phyloP scores from a whole-genome alignment of 169 alveolate species.

The Miamiensis avidus region DNA sequence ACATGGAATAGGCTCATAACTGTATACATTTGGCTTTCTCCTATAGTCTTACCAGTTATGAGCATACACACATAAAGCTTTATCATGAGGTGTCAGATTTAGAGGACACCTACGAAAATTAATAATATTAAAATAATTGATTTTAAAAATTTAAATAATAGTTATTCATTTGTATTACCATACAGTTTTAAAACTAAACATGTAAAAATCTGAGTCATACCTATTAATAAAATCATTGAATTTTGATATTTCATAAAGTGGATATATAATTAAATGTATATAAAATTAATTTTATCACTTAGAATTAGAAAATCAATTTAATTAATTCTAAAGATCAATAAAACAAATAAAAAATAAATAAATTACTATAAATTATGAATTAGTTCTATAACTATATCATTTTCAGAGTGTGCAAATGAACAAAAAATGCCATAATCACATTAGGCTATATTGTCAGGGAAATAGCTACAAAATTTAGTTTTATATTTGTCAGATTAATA shows the following conservation, averaged over 20 bases:
- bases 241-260: too few relatives aligned
- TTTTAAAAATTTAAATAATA: too few relatives aligned
- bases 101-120: too few relatives aligned
- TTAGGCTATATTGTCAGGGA: conserved; percentile 49
- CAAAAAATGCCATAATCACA: conserved; percentile 78
- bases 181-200: conserved; percentile 70
- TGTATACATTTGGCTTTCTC: conserved; percentile 1
- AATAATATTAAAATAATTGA: too few relatives aligned
- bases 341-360: too few relatives aligned
- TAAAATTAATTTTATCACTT: too few relatives aligned
- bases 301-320: too few relatives aligned
- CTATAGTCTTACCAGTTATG: conserved; percentile 77
- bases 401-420: conserved; percentile 73
- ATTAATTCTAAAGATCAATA: too few relatives aligned
- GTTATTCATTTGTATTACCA: too few relatives aligned
- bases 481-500: conserved; percentile 74
- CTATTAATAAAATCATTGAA: background rate
- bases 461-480: conserved; percentile 68
- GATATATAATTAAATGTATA: too few relatives aligned
- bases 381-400: conserved; percentile 63
- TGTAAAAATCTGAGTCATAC: conserved; percentile 64
- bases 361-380: conserved; percentile 50
- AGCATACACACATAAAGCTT: conserved; percentile 76
- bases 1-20: background rate
- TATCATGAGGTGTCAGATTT: conserved; percentile 56